These are phyloP conservation scores for Chalciporus pseudorubinellus DNA, from an alignment of 768 basidiomycete genomes.

Conservation along the genomic window DNA sequence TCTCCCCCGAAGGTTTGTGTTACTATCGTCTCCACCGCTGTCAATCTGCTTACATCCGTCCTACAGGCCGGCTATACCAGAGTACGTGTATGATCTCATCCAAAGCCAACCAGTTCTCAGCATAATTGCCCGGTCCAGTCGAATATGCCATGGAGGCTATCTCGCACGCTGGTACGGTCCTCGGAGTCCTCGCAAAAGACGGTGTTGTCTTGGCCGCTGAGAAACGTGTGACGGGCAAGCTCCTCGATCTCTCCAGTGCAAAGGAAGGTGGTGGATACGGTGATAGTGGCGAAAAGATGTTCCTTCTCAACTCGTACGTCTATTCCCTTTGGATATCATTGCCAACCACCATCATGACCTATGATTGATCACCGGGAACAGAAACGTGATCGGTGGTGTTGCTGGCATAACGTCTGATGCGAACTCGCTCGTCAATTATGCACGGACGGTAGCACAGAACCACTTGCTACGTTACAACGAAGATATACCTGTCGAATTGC, in stretches of 20 bases:
- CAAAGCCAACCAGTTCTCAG: not conserved
- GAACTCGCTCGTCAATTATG: slow-evolving; percentile 94
- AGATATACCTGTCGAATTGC: slow-evolving; percentile 95
- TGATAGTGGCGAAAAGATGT: slow-evolving; percentile 98
- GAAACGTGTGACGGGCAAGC: slow-evolving; percentile 97
- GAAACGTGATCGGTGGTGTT: slow-evolving; percentile 93
- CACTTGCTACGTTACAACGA: slow-evolving; percentile 92
- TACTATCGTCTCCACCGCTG: slow-evolving; percentile 2
- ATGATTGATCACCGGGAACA: slow-evolving; percentile 31
- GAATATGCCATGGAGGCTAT: slow-evolving; percentile 99
- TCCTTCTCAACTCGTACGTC: slow-evolving; percentile 82
- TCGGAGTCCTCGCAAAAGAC: slow-evolving; percentile 88
- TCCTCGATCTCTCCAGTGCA: slow-evolving; percentile 83
- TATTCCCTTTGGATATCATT: not conserved
- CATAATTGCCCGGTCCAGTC: slow-evolving; percentile 47
- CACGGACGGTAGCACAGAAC: slow-evolving; percentile 84
- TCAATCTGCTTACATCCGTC: slow-evolving; percentile 7
- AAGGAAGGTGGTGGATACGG: slow-evolving; percentile 85
- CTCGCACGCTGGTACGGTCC: slow-evolving; percentile 90
- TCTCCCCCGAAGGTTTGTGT: slow-evolving; percentile 92
- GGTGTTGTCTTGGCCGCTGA: slow-evolving; percentile 92
- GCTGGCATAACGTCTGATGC: slow-evolving; percentile 97
- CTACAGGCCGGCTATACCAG: slow-evolving; percentile 91
- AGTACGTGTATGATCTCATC: slow-evolving; percentile 49
- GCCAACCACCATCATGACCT: not conserved